A percentile compares a stretch with the other conserved stretches of the same genome.
phyloP scores from a whole-genome alignment of 129 eudicot genomes.

The Centaurea solstitialis region DNA sequence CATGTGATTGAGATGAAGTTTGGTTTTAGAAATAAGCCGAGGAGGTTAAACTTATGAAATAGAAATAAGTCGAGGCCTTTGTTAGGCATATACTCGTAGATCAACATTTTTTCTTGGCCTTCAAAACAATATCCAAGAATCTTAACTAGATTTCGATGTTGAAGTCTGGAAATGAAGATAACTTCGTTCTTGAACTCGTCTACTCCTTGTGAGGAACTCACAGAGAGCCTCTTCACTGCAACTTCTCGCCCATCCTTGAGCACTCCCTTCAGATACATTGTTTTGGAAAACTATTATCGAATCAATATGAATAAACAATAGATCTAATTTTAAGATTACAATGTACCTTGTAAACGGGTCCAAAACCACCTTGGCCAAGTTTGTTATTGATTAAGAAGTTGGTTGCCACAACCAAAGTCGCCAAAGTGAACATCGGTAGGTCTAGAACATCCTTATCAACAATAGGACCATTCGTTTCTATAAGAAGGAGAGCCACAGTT shows the following conservation, averaged over 20 bases:
- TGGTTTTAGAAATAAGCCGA: too few species aligned
- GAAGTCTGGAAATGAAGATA: slow-evolving; percentile 39
- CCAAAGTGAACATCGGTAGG: background rate
- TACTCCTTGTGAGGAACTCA: slow-evolving; percentile 36
- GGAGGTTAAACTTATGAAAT: slow-evolving; percentile 25
- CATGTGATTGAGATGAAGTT: too few species aligned
- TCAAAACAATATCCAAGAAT: slow-evolving; percentile 40
- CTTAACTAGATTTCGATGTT: slow-evolving; percentile 39
- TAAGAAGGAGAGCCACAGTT: background rate
- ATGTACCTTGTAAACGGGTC: slow-evolving; percentile 23
- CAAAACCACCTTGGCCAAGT: slow-evolving; percentile 25
- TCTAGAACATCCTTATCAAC: background rate
- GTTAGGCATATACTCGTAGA: slow-evolving; percentile 49
- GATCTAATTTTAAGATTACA: background rate
- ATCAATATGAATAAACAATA: too few species aligned
- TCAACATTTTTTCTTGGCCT: slow-evolving; percentile 33
- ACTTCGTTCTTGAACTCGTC: slow-evolving; percentile 50
- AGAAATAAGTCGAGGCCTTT: slow-evolving; percentile 34
- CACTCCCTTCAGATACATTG: background rate
- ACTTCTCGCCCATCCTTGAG: slow-evolving; percentile 24
- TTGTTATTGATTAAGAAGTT: slow-evolving; percentile 14
- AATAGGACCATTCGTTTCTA: background rate
- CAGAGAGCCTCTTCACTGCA: slow-evolving; percentile 46
- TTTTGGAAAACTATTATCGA: too few species aligned
- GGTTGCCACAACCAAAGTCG: background rate